phyloP scores from a whole-genome alignment of 495 filamentous ascomycete genomes.

The Jackrogersella minutella region DNA sequence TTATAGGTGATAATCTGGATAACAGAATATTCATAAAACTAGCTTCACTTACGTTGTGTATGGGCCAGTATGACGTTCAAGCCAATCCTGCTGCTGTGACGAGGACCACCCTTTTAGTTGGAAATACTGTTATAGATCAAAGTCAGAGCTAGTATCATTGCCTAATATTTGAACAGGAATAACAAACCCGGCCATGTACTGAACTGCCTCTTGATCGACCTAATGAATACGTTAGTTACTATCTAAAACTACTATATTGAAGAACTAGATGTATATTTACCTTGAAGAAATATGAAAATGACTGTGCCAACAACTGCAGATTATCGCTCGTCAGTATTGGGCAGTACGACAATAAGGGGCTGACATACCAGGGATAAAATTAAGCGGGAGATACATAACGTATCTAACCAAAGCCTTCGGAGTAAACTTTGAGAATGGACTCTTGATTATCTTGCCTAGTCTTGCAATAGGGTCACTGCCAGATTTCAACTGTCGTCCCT shows the following conservation, averaged over 20 bases:
- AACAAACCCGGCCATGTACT: conserved; percentile 48
- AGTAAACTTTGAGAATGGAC: conserved; percentile 72
- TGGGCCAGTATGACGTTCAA: conserved; percentile 67
- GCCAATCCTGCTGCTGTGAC: conserved; percentile 67
- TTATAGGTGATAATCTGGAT: neutral
- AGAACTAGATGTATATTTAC: conserved; percentile 39
- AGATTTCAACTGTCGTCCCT: conserved; percentile 74
- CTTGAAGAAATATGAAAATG: conserved; percentile 80
- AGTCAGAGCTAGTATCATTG: conserved; percentile 28
- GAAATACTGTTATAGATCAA: conserved; percentile 68
- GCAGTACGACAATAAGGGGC: neutral
- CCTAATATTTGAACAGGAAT: neutral
- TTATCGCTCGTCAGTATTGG: neutral
- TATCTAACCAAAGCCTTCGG: conserved; percentile 73
- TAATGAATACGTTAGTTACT: conserved; percentile 31
- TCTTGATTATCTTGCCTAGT: conserved; percentile 75
- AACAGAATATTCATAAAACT: conserved; percentile 3
- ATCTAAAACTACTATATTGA: too few relatives aligned
- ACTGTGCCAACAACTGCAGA: conserved; percentile 75
- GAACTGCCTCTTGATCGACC: conserved; percentile 52
- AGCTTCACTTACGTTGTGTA: conserved; percentile 74
- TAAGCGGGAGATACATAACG: conserved; percentile 85
- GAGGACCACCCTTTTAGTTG: conserved; percentile 84
- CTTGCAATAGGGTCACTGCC: conserved; percentile 69
- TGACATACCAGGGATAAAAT: conserved; percentile 75